Percentiles rank a stretch among this genome's conserved stretches.
These are phyloP conservation scores for Punica granatum DNA, from an alignment of 345 rosid genomes.

Conservation along the genomic window DNA sequence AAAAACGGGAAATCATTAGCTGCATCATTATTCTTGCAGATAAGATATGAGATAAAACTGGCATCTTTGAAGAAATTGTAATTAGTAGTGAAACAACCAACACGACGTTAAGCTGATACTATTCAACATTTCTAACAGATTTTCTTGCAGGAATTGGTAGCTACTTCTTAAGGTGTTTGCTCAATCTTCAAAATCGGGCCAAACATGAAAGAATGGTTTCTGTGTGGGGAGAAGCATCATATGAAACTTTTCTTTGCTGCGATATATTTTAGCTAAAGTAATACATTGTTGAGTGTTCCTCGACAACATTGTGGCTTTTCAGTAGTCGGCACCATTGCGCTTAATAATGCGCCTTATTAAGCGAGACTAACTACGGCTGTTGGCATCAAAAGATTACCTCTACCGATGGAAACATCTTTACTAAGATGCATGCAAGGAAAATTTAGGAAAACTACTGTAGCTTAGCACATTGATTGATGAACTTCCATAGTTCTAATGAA, in stretches of 20 bases:
- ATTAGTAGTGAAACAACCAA: not conserved
- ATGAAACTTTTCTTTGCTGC: not conserved
- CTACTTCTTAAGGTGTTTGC: not conserved
- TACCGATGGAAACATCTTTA: not conserved
- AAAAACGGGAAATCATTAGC: not conserved
- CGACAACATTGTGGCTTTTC: not conserved
- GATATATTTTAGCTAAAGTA: not conserved
- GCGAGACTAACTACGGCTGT: no score
- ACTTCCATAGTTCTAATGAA: not conserved
- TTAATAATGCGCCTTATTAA: not conserved
- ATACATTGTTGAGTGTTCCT: no score
- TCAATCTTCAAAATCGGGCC: not conserved
- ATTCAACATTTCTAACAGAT: not conserved
- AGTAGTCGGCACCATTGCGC: not conserved
- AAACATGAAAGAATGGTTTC: not conserved
- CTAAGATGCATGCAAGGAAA: not conserved
- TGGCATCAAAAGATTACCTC: no score
- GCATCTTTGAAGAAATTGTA: not conserved
- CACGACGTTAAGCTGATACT: not conserved
- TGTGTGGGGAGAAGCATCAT: not conserved
- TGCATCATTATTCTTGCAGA: not conserved
- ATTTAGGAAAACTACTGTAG: not conserved
- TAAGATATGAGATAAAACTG: not conserved
- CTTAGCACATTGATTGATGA: no score
- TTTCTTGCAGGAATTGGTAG: not conserved